Evolutionary conservation across 1,139 yeast species (phyloP).

Genomic region (Arxiozyma bovina): DNA sequence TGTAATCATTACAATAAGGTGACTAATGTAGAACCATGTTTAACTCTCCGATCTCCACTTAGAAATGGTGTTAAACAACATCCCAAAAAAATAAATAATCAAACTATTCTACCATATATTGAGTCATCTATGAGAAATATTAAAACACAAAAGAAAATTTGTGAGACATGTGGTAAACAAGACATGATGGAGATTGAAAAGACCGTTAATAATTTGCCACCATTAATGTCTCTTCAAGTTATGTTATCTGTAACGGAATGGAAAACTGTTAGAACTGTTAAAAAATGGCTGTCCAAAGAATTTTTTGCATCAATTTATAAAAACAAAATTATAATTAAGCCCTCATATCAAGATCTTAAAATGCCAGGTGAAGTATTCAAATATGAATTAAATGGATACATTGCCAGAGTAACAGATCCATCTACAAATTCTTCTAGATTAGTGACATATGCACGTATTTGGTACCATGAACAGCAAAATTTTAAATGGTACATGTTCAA

Average conservation of each 20-base stretch:
- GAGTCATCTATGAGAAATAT: constrained; percentile 50
- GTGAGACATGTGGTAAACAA: constrained; percentile 40
- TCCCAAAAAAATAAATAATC: constrained; percentile 21
- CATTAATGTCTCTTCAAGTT: constrained; percentile 55
- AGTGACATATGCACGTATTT: constrained; percentile 50
- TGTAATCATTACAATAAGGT: constrained; percentile 35
- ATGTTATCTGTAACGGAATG: constrained; percentile 47
- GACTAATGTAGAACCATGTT: constrained; percentile 31
- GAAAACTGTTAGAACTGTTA: constrained; percentile 35
- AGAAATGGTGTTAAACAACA: constrained; percentile 22
- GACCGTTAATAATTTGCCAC: constrained; percentile 49
- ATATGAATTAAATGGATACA: constrained; percentile 59
- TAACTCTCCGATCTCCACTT: constrained; percentile 34
- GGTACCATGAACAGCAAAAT: constrained; percentile 24
- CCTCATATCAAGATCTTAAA: constrained; percentile 32
- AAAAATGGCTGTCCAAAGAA: constrained; percentile 54
- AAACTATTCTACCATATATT: constrained; percentile 43
- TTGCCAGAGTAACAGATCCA: constrained; percentile 57
- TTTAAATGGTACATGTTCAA: constrained; percentile 76
- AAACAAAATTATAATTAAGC: constrained; percentile 35
- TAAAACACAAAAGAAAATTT: constrained; percentile 42
- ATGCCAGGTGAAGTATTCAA: constrained; percentile 31
- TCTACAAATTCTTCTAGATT: constrained; percentile 44
- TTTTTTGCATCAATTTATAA: constrained; percentile 43
- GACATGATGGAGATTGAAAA: constrained; percentile 49